Conservation (phyloP, 1,284 basidiomycete genomes). For the Bjerkandera adusta region DNA sequence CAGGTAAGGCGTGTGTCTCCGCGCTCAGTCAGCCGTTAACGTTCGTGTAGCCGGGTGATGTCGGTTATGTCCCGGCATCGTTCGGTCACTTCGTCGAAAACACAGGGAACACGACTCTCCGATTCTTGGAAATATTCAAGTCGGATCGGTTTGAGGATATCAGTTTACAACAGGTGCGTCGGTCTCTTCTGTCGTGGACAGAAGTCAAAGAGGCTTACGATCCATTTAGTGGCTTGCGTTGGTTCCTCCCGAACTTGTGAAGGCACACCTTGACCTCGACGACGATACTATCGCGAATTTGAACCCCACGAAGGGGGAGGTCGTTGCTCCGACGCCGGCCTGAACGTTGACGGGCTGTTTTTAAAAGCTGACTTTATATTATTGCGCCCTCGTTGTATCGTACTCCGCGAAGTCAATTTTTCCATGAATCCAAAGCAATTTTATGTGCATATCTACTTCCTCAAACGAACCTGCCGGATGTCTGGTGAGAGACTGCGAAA, state of each 20-base stretch:
- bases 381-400: neutral
- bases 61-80: slow-evolving; percentile 54
- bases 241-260: slow-evolving; percentile 61
- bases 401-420: too few relatives aligned
- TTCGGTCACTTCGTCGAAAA: slow-evolving; percentile 70
- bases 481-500: too few relatives aligned
- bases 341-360: too few relatives aligned
- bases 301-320: slow-evolving; percentile 51
- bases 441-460: too few relatives aligned
- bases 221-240: slow-evolving; percentile 63
- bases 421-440: too few relatives aligned
- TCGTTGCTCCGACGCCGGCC: slow-evolving; percentile 32
- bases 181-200: neutral
- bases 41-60: slow-evolving; percentile 48
- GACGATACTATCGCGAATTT: slow-evolving; percentile 50
- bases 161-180: slow-evolving; percentile 52
- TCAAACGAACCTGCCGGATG: too few relatives aligned
- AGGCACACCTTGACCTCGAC: slow-evolving; percentile 55
- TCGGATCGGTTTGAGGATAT: slow-evolving; percentile 61
- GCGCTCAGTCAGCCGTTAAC: neutral
- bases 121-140: slow-evolving; percentile 63
- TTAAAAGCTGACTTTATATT: neutral
- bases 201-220: slow-evolving; percentile 3
- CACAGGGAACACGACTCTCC: slow-evolving; percentile 57
- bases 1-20: slow-evolving; percentile 34